These are phyloP conservation scores for Globisporangium echinulatum DNA, from an alignment of 352 stramenopile genomes.

Conservation along the genomic window DNA sequence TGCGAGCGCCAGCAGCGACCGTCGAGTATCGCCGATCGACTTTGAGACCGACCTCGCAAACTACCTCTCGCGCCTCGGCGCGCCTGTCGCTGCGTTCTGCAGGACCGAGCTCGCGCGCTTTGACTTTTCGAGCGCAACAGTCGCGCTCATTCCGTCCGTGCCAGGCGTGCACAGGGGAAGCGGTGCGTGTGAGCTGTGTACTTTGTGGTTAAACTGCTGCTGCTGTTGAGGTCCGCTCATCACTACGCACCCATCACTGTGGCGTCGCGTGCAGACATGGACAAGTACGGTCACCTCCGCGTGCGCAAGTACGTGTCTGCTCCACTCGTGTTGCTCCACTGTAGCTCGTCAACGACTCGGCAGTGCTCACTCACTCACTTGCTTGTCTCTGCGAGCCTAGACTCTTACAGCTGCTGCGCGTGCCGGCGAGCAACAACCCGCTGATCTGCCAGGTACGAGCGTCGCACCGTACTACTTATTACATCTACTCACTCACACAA, in stretches of 20 bases:
- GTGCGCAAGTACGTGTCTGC: slow-evolving; percentile 24
- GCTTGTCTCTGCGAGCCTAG: slow-evolving; percentile 12
- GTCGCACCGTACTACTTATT: neutral
- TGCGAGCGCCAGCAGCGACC: slow-evolving; percentile 8
- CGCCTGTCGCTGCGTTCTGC: slow-evolving; percentile 39
- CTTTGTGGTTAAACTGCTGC: neutral
- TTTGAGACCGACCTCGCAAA: slow-evolving; percentile 61
- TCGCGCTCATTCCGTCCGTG: slow-evolving; percentile 60
- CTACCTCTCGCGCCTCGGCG: slow-evolving; percentile 53
- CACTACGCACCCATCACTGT: neutral
- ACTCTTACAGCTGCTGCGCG: slow-evolving; percentile 42
- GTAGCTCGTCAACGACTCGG: neutral
- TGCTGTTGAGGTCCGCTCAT: neutral
- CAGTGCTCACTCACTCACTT: neutral
- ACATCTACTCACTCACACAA: neutral
- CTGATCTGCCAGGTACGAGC: slow-evolving; percentile 53
- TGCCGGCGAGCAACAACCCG: slow-evolving; percentile 45
- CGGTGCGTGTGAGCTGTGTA: slow-evolving; percentile 21
- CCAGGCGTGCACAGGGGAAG: slow-evolving; percentile 62
- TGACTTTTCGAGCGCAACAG: slow-evolving; percentile 51
- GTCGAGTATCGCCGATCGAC: slow-evolving; percentile 12
- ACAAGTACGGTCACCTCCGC: slow-evolving; percentile 75
- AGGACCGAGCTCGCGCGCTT: slow-evolving; percentile 35
- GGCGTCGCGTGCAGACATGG: slow-evolving; percentile 44
- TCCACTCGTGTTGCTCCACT: neutral